phyloP scores from a whole-genome alignment of 805 yeast genomes.

The Isabelozyma gotoi region DNA sequence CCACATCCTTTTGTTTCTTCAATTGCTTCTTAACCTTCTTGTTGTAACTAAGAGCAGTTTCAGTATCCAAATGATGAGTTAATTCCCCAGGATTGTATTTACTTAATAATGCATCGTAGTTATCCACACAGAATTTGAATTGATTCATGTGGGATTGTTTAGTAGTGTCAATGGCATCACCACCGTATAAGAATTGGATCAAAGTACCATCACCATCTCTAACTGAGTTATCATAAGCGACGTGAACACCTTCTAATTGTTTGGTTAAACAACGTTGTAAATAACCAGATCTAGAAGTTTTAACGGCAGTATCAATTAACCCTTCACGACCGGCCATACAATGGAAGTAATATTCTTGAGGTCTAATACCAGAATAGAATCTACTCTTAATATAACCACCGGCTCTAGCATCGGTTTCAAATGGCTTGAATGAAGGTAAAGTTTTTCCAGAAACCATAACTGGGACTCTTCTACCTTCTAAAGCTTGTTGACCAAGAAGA shows the following conservation, averaged over 20 bases:
- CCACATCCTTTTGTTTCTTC: slow-evolving; percentile 60
- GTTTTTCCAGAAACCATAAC: slow-evolving; percentile 99
- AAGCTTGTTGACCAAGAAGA: slow-evolving; percentile 96
- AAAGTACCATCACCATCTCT: slow-evolving; percentile 94
- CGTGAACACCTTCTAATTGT: slow-evolving; percentile 95
- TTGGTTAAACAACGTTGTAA: slow-evolving; percentile 97
- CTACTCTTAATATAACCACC: slow-evolving; percentile 98
- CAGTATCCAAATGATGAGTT: slow-evolving; percentile 76
- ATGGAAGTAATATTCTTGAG: slow-evolving; percentile 99
- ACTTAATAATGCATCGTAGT: slow-evolving; percentile 80
- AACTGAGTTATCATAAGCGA: slow-evolving; percentile 90
- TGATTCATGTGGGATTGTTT: slow-evolving; percentile 93
- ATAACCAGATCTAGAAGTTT: slow-evolving; percentile 97
- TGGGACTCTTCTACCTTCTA: slow-evolving; percentile 99
- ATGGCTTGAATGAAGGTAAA: slow-evolving; percentile 93
- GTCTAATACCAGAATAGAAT: slow-evolving; percentile 95
- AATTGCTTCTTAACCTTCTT: slow-evolving; percentile 77
- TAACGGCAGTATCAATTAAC: slow-evolving; percentile 98
- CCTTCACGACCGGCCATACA: slow-evolving; percentile 99
- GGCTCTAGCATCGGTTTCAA: slow-evolving; percentile 95
- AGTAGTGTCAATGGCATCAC: slow-evolving; percentile 92
- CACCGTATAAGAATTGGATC: slow-evolving; percentile 95
- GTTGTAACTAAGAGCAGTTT: slow-evolving; percentile 72
- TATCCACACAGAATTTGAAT: slow-evolving; percentile 89
- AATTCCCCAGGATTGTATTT: slow-evolving; percentile 83